Evolutionary conservation across 192 early-diverging fungal species (phyloP), one percentile per base, ranked within the genome.

Genomic region (Entomortierella lignicola): DNA sequence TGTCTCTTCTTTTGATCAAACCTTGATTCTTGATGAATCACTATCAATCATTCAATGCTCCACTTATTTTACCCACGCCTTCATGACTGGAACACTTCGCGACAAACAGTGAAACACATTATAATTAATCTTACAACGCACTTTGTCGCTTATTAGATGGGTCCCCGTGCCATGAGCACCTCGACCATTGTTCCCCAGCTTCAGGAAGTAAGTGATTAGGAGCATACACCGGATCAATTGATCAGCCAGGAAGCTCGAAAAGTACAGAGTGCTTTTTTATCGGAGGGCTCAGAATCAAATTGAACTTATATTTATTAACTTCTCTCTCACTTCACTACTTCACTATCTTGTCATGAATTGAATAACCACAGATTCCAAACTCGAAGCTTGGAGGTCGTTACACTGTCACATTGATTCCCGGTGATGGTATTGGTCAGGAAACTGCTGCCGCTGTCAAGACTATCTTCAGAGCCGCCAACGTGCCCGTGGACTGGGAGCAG

Each of bases 391-490:
- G 96, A 55, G 97, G 97, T 39, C 91, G 90, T 39, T 92, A 95
- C 89, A 98, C 95, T 42, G 94, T 98, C 43, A 98, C 97, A 23
- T 87, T 99, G 57, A 97, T 99, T 69, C 97, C 97, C 41, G 97
- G 97, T 77, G 97, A 99, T 87, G 97, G 97, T 84, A 91, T 99
- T 71, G 97, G 97, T 64, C 89, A 93, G 72, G 97, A 99, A 73
- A 94, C 92, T 71, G 91, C 95, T 34, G 72, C 84, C 5, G 88
- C 96, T 25, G 95, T 99, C 42, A 97, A 98, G 89, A 88, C 92
- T 55, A 89, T 99, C 63, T 99, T 99, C 86, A 91, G 88, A 69
- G 96, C 95, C 27, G 92, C 93, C 71, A 89, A 91, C 55, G 95
- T 96, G 25, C 97, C 97, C 20, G 90, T 99, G 59, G 92, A 97